Base-by-base conservation (phyloP, 805 yeast genomes). In the Myxozyma vanderwaltii region DNA sequence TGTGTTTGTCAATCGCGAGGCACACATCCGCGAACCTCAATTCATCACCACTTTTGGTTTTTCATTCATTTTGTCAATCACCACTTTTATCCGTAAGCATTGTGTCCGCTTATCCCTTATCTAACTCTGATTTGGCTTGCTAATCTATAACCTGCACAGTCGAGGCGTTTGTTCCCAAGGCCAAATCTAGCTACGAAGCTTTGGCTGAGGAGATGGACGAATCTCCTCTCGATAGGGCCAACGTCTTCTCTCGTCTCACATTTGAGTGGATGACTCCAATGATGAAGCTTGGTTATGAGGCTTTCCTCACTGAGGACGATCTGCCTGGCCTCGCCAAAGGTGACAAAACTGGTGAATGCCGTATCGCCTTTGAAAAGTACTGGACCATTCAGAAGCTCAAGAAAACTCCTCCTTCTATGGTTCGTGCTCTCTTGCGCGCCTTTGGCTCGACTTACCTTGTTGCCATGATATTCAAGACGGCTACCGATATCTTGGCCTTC, bases 251-350 rank as follows among this genome's bases (percentile, higher is more conserved):
- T 1, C 77, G 82, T 53, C 76, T 92, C 52, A 86, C 96, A 0
- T 92, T 94, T 72, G 76, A 85, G 27, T 94, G 99, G 98, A 89
- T 94, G 96, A 84, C 90, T 21, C 84, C 81, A 0, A 76, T 94
- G 68, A 89, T 94, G 86, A 81, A 76, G 65, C 82, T 82, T 54
- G 98, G 98, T 15, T 87, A 86, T 68, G 75, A 78, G 43, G 82
- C 82, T 61, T 83, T 68, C 67, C 76, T 77, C 35, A 70, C 76
- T 8, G 72, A 70, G 31, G 73, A 76, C 1, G 97, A 92, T 72
- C 81, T 92, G 60, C 97, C 96, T 17, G 80, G 82, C 17, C 80
- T 94, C 51, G 97, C 98, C 12, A 72, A 74, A 1, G 81, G 80
- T 38, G 82, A 89, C 65, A 83, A 81, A 56, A 79, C 96, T 7